Conservation (phyloP, 176 grass and related monocot species). For the Thalia dealbata region DNA sequence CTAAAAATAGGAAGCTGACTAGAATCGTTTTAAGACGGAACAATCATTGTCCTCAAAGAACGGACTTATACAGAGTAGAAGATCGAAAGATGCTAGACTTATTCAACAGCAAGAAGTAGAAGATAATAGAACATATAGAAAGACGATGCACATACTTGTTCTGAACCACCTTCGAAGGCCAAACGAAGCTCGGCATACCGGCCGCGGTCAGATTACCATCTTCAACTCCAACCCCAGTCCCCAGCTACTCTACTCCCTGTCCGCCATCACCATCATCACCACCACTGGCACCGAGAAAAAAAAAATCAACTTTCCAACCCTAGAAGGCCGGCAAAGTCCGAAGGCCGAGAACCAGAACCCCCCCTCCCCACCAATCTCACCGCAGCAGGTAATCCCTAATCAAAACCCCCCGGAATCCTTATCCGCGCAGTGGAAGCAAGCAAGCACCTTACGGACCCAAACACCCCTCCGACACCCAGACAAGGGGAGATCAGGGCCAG, state of each 20-base stretch:
- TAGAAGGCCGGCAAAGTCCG: neutral
- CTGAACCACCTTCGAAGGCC: neutral
- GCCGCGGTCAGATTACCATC: slow-evolving; percentile 14
- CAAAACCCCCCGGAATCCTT: slow-evolving; percentile 8
- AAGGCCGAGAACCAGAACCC: neutral
- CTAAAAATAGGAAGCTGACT: neutral
- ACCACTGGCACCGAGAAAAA: neutral
- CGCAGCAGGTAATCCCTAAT: neutral
- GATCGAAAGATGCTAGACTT: neutral
- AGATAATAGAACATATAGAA: neutral
- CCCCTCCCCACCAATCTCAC: neutral
- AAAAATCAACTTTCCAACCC: neutral
- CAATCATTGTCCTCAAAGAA: neutral
- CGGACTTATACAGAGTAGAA: neutral
- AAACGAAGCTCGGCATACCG: slow-evolving; percentile 15
- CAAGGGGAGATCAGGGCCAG: neutral
- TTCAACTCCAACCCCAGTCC: neutral
- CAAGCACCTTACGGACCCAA: neutral
- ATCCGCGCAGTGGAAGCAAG: slow-evolving; percentile 10
- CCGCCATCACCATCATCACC: neutral
- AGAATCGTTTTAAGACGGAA: neutral
- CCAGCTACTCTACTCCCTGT: neutral
- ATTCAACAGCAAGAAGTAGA: neutral
- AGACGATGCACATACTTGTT: slow-evolving; percentile 21
- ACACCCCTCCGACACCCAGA: neutral